phyloP scores from a whole-genome alignment of 441 rosid genomes.

The Flueggea neowawraea region DNA sequence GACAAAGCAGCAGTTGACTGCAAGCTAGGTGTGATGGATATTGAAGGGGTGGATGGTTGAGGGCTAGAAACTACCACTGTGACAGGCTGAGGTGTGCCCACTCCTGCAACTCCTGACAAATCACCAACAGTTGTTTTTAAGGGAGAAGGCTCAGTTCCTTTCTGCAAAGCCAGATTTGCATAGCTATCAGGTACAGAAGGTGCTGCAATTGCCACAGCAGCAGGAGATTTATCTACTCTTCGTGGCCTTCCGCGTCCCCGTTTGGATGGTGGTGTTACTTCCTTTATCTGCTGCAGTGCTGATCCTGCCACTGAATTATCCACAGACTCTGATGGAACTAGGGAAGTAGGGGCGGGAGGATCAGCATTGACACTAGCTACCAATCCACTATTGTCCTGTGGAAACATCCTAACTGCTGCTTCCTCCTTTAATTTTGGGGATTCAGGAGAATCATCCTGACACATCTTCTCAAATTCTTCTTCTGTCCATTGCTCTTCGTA shows the following conservation, averaged over 20 bases:
- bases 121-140: slow-evolving; percentile 25
- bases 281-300: slow-evolving; percentile 39
- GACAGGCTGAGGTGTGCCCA: slow-evolving; percentile 15
- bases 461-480: slow-evolving; percentile 92
- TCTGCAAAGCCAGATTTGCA: slow-evolving; percentile 33
- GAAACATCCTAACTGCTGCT: slow-evolving; percentile 35
- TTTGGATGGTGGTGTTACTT: slow-evolving; percentile 74
- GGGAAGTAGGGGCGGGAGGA: slow-evolving; percentile 25
- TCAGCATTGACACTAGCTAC: slow-evolving; percentile 27
- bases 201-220: slow-evolving; percentile 24
- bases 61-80: slow-evolving; percentile 24
- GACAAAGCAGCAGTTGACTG: slow-evolving; percentile 29
- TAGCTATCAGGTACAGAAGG: slow-evolving; percentile 35
- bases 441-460: slow-evolving; percentile 74
- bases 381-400: slow-evolving; percentile 27
- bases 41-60: slow-evolving; percentile 30
- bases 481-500: slow-evolving; percentile 97
- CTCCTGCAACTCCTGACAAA: slow-evolving; percentile 24
- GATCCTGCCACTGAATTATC: slow-evolving; percentile 23
- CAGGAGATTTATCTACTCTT: slow-evolving; percentile 55
- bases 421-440: slow-evolving; percentile 70
- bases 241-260: slow-evolving; percentile 98
- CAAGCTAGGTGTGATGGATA: slow-evolving; percentile 30
- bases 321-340: slow-evolving; percentile 21
- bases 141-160: slow-evolving; percentile 35